phyloP scores from a whole-genome alignment of 1,284 basidiomycete species.

The Ceratobasidium sp. region DNA sequence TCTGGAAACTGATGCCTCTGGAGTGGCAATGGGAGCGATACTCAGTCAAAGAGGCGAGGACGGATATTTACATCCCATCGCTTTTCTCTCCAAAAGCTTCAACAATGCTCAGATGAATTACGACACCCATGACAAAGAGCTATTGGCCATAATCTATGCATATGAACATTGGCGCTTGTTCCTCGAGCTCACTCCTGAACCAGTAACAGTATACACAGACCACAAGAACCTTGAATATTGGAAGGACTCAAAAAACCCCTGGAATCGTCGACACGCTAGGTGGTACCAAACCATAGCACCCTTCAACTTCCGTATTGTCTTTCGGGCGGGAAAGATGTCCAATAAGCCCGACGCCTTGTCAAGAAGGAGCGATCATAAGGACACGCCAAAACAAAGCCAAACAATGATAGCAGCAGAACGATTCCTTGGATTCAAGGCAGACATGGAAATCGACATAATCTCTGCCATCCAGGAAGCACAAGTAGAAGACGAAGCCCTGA shows the following conservation, averaged over 20 bases:
- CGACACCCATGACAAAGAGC: constrained; percentile 54
- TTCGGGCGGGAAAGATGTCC: constrained; percentile 6
- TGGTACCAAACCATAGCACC: neutral
- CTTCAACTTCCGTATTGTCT: neutral
- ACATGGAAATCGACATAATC: neutral
- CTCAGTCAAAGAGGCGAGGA: constrained; percentile 29
- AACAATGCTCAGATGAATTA: constrained; percentile 53
- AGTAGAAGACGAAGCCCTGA: neutral
- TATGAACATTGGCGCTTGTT: constrained; percentile 49
- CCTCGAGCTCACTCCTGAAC: constrained; percentile 43
- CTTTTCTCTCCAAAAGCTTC: constrained; percentile 37
- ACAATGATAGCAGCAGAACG: neutral
- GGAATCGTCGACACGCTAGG: neutral
- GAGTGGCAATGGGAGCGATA: neutral
- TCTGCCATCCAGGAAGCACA: neutral
- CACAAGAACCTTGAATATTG: constrained; percentile 44
- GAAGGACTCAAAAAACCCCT: neutral
- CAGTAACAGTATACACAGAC: constrained; percentile 47
- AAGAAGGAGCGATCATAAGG: neutral
- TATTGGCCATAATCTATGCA: constrained; percentile 47
- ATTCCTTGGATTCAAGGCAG: neutral
- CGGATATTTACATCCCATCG: constrained; percentile 42
- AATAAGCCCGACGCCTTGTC: constrained; percentile 4
- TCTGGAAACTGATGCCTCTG: constrained; percentile 33
- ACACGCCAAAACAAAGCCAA: neutral